Evolutionary conservation across 306 rosid species (phyloP), one percentile per base, ranked within the genome.

Genomic region (Vigna unguiculata): DNA sequence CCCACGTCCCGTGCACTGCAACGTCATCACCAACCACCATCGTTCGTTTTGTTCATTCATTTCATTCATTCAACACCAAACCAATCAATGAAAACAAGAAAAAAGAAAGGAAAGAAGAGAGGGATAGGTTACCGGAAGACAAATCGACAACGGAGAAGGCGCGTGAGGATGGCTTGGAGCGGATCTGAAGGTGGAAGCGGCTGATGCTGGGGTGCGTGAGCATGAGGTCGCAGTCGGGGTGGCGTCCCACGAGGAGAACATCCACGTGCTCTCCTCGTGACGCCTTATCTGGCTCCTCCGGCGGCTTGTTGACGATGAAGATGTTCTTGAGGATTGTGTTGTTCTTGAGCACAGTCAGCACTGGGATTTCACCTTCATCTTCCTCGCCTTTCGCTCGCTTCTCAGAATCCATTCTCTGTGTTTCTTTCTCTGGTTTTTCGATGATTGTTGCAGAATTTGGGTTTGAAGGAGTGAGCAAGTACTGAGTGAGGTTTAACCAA

Each of bases 201-300:
- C 97, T 92, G 83, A 92, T 83, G 85, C 96, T 90, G 68, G 97
- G 97, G 41, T 92, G 96, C 5, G 96, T 92, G 16, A 92, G 78
- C 83, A 82, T 84, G 80, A 90, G 75, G 77, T 88, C 79, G 83
- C 96, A 92, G 45, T 90, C 90, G 1, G 96, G 97, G 81, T 92
- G 96, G 2, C 97, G 88, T 1, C 97, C 97, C 1, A 92, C 84
- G 55, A 83, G 48, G 75, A 87, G 66, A 63, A 80, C 72, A 52
- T 90, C 91, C 62, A 88, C 93, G 71, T 69, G 53, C 40, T 64
- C 83, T n/a, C 9, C 86, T 52, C 57, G 24, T 25, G 69, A 14
- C 2, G 16, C 41, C 5, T 40, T 17, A 0, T 2, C 11, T 13
- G 15, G 12, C 3, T 66, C 60, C 55, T 70, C 62, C 3, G 76